These are phyloP conservation scores for Monilinia laxa DNA, from an alignment of 2,329 filamentous ascomycete species.

Conservation along the genomic window DNA sequence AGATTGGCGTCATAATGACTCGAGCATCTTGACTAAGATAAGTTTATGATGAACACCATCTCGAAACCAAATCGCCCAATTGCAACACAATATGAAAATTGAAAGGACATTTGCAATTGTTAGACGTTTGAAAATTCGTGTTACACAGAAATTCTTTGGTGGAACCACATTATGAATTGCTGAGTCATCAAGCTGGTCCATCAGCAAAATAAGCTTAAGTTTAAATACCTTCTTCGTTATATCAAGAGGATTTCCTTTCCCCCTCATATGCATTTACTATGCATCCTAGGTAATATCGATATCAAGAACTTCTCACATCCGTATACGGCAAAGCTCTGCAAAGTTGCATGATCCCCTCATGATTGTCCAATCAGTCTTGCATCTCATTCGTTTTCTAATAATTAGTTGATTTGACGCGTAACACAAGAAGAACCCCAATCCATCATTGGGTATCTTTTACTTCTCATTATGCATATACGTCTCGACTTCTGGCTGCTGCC, in stretches of 20 bases:
- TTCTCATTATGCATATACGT: not conserved
- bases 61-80: too few relatives aligned
- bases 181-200: too few relatives aligned
- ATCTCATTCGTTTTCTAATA: not conserved
- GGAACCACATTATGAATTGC: too few relatives aligned
- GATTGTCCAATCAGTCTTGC: not conserved
- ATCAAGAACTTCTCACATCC: not conserved
- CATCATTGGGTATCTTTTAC: slow-evolving; percentile 1
- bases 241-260: not conserved
- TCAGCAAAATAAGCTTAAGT: too few relatives aligned
- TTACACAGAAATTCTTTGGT: too few relatives aligned
- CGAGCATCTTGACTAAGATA: too few relatives aligned
- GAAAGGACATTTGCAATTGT: too few relatives aligned
- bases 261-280: not conserved
- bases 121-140: too few relatives aligned
- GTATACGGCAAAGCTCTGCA: not conserved
- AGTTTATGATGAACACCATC: too few relatives aligned
- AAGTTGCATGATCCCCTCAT: not conserved
- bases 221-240: too few relatives aligned
- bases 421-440: not conserved
- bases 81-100: too few relatives aligned
- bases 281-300: not conserved
- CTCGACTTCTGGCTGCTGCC: not conserved
- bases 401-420: not conserved
- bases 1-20: too few relatives aligned